Evolutionary conservation across 495 filamentous ascomycete species (phyloP).

Genomic region (Lasiosphaeriaceae sp.): DNA sequence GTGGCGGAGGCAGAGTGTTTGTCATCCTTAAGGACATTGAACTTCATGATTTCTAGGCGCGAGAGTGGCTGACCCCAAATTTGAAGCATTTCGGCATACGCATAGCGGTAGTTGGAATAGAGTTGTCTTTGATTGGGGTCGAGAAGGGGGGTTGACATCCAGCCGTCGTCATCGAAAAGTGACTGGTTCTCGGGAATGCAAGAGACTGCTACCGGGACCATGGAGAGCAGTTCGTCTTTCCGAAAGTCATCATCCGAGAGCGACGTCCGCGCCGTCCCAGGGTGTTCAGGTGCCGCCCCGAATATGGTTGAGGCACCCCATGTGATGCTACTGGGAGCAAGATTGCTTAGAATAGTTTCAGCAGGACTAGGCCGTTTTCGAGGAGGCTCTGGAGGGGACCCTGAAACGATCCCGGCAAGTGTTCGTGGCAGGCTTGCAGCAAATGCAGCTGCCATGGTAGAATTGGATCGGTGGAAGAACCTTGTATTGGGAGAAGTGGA

Average conservation of each 20-base stretch:
- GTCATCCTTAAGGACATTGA: constrained; percentile 58
- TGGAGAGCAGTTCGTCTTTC: constrained; percentile 37
- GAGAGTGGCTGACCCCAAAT: constrained; percentile 76
- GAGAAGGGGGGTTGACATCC: constrained; percentile 62
- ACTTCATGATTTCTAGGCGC: constrained; percentile 79
- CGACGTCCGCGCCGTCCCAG: constrained; percentile 40
- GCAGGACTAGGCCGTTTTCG: constrained; percentile 64
- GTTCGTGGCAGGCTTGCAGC: constrained; percentile 70
- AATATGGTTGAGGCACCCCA: constrained; percentile 65
- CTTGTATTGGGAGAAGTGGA: constrained; percentile 70
- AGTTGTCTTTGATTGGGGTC: constrained; percentile 56
- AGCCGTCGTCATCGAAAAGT: constrained; percentile 74
- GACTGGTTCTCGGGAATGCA: constrained; percentile 70
- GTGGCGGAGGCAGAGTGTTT: constrained; percentile 19
- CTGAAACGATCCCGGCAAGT: constrained; percentile 63
- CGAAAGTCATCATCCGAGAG: constrained; percentile 43
- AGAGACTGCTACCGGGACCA: constrained; percentile 50
- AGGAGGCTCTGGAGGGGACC: constrained; percentile 62
- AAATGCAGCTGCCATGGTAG: constrained; percentile 59
- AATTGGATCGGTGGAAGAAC: constrained; percentile 47
- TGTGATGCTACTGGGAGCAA: constrained; percentile 55
- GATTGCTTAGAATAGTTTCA: constrained; percentile 61
- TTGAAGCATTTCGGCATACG: constrained; percentile 77
- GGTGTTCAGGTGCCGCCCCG: constrained; percentile 40
- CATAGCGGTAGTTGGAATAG: constrained; percentile 68